These are phyloP conservation scores for Chytridium lagenaria DNA, from an alignment of 371 early-diverging fungal species.

Conservation along the genomic window DNA sequence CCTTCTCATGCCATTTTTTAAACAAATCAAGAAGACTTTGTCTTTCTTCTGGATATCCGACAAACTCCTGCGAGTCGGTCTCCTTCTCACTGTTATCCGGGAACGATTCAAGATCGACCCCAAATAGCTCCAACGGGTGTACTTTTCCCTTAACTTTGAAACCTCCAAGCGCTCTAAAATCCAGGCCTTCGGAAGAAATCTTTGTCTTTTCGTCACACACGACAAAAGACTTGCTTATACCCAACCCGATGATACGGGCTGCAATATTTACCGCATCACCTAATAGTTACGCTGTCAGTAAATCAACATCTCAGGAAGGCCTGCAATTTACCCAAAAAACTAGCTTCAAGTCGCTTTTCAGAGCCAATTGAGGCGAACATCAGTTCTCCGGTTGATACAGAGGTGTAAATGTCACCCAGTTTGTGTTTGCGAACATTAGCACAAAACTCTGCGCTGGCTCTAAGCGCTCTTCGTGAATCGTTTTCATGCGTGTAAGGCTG, in stretches of 20 bases:
- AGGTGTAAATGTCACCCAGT: conserved; percentile 3
- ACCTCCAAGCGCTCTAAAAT: not conserved
- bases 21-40: not conserved
- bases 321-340: conserved; percentile 12
- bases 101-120: not conserved
- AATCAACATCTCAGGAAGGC: not conserved
- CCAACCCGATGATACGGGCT: conserved; percentile 14
- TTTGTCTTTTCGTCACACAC: conserved; percentile 8
- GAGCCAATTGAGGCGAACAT: conserved; percentile 9
- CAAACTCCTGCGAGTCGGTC: not conserved
- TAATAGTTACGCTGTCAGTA: not conserved
- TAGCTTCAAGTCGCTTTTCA: conserved; percentile 2
- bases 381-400: conserved; percentile 21
- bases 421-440: not conserved
- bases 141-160: conserved; percentile 15
- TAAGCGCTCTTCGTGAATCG: not conserved
- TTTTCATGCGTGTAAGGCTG: conserved; percentile 21
- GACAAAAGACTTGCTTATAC: not conserved
- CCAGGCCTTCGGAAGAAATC: not conserved
- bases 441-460: conserved; percentile 3
- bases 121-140: conserved; percentile 4
- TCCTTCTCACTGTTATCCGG: not conserved
- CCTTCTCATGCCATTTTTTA: not conserved
- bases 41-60: conserved; percentile 19
- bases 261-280: conserved; percentile 24